These are phyloP conservation scores for Lolium multiflorum DNA, from an alignment of 176 grass and related monocot species.

Conservation along the genomic window DNA sequence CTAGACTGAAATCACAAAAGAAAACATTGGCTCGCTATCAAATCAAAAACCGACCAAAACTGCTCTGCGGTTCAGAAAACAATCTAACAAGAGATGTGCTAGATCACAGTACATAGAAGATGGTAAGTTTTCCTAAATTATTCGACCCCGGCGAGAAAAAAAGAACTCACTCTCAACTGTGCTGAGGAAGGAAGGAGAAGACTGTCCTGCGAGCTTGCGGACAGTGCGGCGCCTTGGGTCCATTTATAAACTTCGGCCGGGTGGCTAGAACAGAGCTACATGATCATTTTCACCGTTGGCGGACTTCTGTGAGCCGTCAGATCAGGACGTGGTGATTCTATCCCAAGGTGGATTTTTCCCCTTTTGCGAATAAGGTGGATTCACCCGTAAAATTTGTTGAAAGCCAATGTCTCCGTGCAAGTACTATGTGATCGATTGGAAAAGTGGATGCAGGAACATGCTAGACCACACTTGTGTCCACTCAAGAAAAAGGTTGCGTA, in stretches of 20 bases:
- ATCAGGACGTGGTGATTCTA: background rate
- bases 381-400: background rate
- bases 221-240: background rate
- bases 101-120: background rate
- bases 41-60: background rate
- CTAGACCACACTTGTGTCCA: background rate
- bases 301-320: background rate
- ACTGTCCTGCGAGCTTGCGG: background rate
- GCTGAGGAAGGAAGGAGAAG: background rate
- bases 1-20: background rate
- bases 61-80: background rate
- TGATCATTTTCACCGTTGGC: background rate
- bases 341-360: background rate
- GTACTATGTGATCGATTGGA: constrained; percentile 2
- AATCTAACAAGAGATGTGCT: background rate
- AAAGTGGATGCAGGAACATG: background rate
- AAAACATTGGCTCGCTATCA: background rate
- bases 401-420: background rate
- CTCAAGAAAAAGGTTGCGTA: background rate
- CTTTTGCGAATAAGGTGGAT: background rate
- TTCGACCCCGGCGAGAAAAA: background rate
- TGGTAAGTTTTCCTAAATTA: background rate
- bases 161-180: background rate
- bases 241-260: constrained; percentile 3
- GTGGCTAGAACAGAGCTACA: background rate